Evolutionary conservation across 2,329 filamentous ascomycete species (phyloP).

Genomic region (Xylariaceae sp.): DNA sequence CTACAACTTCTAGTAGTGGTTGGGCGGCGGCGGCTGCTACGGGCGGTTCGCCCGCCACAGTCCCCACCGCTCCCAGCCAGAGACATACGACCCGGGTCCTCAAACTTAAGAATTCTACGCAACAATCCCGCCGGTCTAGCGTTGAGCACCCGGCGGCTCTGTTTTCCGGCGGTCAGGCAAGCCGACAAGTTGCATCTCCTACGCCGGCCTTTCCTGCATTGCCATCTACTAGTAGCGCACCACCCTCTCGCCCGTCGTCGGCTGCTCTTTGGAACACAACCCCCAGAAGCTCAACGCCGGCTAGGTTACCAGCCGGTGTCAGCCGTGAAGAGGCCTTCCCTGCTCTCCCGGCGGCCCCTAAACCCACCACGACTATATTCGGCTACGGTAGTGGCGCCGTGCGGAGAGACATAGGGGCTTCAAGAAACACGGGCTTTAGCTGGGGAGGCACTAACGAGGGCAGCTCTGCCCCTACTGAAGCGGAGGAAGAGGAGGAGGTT

Average conservation of each 20-base stretch:
- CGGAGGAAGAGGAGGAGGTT: conserved; percentile 27
- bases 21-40: conserved; percentile 57
- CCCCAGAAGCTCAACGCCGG: conserved; percentile 13
- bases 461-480: not conserved
- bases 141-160: conserved; percentile 23
- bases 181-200: conserved; percentile 17
- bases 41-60: conserved; percentile 37
- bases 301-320: conserved; percentile 19
- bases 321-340: conserved; percentile 66
- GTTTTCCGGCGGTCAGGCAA: conserved; percentile 14
- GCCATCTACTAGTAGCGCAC: conserved; percentile 21
- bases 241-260: conserved; percentile 20
- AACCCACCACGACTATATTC: conserved; percentile 58
- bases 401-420: conserved; percentile 47
- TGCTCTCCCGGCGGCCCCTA: conserved; percentile 73
- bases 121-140: conserved; percentile 37
- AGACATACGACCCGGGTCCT: conserved; percentile 53
- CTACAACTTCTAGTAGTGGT: conserved; percentile 51
- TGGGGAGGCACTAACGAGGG: conserved; percentile 42
- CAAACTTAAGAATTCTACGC: conserved; percentile 53
- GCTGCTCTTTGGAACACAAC: conserved; percentile 25
- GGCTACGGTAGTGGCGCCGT: conserved; percentile 56
- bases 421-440: conserved; percentile 48
- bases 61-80: conserved; percentile 40
- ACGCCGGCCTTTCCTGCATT: conserved; percentile 31